Conservation (phyloP, 305 asterid species). For the Striga hermonthica region DNA sequence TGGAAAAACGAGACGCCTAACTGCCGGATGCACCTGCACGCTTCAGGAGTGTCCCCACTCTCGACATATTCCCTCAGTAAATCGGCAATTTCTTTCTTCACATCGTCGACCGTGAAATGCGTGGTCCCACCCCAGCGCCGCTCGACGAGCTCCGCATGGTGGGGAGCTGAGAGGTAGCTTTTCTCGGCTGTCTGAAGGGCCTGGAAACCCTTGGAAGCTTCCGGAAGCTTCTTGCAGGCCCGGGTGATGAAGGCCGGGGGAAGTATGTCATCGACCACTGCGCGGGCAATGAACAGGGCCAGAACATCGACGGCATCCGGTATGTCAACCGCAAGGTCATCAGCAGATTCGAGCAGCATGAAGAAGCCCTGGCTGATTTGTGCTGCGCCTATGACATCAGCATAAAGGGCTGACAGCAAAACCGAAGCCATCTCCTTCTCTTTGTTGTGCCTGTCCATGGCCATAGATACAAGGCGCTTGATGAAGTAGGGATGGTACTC, state of each 20-base stretch:
- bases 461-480: slow-evolving; percentile 72
- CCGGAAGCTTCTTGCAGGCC: slow-evolving; percentile 64
- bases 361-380: slow-evolving; percentile 68
- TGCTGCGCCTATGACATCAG: slow-evolving; percentile 58
- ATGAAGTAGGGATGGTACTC: slow-evolving; percentile 74
- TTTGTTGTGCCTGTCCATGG: slow-evolving; percentile 80
- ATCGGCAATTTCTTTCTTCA: slow-evolving; percentile 72
- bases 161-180: slow-evolving; percentile 85
- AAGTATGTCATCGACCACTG: slow-evolving; percentile 78
- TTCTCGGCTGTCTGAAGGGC: slow-evolving; percentile 73
- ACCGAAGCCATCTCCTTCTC: slow-evolving; percentile 94
- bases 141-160: slow-evolving; percentile 85
- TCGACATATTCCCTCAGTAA: slow-evolving; percentile 69
- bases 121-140: slow-evolving; percentile 91
- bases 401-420: slow-evolving; percentile 70
- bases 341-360: slow-evolving; percentile 76
- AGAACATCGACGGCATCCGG: slow-evolving; percentile 69
- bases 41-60: slow-evolving; percentile 75
- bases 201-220: slow-evolving; percentile 61
- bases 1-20: slow-evolving; percentile 78
- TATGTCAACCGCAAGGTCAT: slow-evolving; percentile 75
- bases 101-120: slow-evolving; percentile 76
- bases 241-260: slow-evolving; percentile 76
- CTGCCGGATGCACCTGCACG: slow-evolving; percentile 73
- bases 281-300: slow-evolving; percentile 75